These are phyloP conservation scores for Daldinia grandis DNA, from an alignment of 495 filamentous ascomycete genomes.

Conservation along the genomic window DNA sequence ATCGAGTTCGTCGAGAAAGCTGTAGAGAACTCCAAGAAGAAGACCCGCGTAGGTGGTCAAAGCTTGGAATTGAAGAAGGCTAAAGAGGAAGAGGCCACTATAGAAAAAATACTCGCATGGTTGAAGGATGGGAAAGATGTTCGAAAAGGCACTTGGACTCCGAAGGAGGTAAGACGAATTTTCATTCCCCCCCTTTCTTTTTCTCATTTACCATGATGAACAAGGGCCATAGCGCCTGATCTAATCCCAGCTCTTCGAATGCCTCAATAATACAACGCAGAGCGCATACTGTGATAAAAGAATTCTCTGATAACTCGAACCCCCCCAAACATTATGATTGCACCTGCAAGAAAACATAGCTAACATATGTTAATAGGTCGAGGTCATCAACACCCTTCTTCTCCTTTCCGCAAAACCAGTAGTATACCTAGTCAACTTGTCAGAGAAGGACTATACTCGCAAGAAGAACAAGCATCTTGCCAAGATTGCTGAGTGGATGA, in stretches of 20 bases:
- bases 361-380: constrained; percentile 70
- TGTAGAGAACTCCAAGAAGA: constrained; percentile 86
- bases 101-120: constrained; percentile 83
- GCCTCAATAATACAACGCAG: constrained; percentile 73
- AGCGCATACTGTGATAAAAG: constrained; percentile 84
- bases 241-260: constrained; percentile 99
- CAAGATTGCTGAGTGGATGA: constrained; percentile 93
- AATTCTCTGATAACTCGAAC: constrained; percentile 63
- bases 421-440: constrained; percentile 96
- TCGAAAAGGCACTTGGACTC: constrained; percentile 84
- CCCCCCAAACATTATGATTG: constrained; percentile 41
- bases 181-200: constrained; percentile 24
- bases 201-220: constrained; percentile 79
- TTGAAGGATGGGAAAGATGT: constrained; percentile 91
- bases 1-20: constrained; percentile 99
- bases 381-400: constrained; percentile 95
- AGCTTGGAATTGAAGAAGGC: constrained; percentile 98
- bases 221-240: constrained; percentile 94
- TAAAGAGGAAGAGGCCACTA: constrained; percentile 91
- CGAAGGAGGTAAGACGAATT: constrained; percentile 86
- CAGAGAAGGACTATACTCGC: constrained; percentile 95
- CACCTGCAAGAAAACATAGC: constrained; percentile 35
- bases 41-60: constrained; percentile 92
- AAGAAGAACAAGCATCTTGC: constrained; percentile 99
- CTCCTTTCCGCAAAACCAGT: constrained; percentile 97